phyloP scores from a whole-genome alignment of 2,329 filamentous ascomycete genomes.

The Penicillium fuscoglaucum region DNA sequence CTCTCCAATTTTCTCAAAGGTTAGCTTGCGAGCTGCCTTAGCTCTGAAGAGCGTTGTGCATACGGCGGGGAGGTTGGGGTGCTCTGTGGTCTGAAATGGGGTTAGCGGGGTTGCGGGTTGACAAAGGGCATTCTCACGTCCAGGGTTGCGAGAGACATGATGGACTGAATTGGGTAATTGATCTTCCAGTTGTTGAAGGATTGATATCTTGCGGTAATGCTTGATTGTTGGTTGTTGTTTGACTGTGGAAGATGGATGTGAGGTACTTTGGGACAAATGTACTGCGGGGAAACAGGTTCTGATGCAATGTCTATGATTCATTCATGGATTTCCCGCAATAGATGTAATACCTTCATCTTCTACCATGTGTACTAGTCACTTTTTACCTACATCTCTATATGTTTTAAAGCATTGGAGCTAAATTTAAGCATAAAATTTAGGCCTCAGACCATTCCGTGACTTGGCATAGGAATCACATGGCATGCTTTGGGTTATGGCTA shows the following conservation, averaged over 20 bases:
- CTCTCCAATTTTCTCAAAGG: slow-evolving; percentile 74
- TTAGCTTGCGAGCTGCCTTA: slow-evolving; percentile 73
- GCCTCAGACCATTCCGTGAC: not conserved
- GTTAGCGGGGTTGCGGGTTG: slow-evolving; percentile 6
- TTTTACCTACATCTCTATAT: no score
- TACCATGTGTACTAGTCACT: no score
- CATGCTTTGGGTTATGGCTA: not conserved
- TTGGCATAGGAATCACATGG: not conserved
- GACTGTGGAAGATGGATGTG: not conserved
- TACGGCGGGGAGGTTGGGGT: slow-evolving; percentile 67
- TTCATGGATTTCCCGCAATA: not conserved
- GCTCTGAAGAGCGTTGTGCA: slow-evolving; percentile 75
- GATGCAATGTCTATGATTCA: not conserved
- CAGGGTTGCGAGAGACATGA: slow-evolving; percentile 47
- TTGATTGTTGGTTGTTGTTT: not conserved
- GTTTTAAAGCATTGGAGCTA: not conserved
- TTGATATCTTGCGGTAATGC: not conserved
- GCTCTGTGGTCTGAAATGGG: slow-evolving; percentile 29
- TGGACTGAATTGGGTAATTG: slow-evolving; percentile 1
- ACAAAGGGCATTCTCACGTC: slow-evolving; percentile 35
- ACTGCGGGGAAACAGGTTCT: slow-evolving; percentile 9
- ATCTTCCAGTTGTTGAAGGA: not conserved
- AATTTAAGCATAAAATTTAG: slow-evolving; percentile 8
- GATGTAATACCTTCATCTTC: not conserved
- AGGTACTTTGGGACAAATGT: not conserved